Evolutionary conservation across 345 rosid genomes (phyloP).

Genomic region (Nephelium lappaceum): DNA sequence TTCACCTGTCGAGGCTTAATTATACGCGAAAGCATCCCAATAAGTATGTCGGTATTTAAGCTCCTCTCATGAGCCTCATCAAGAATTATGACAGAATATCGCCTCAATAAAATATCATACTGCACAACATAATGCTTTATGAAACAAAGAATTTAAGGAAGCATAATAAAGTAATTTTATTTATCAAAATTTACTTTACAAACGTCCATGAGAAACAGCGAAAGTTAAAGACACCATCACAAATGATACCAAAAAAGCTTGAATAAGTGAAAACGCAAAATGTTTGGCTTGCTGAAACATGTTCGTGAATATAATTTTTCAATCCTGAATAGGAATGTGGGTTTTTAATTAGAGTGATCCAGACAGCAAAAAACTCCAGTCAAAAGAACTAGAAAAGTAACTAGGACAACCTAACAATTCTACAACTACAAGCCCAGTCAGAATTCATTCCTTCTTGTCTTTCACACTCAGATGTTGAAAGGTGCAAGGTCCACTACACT

Average conservation of each 20-base stretch:
- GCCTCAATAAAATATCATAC: conserved; percentile 76
- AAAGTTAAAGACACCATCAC: background rate
- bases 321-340: background rate
- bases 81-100: conserved; percentile 81
- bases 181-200: background rate
- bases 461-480: background rate
- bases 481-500: background rate
- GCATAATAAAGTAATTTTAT: background rate
- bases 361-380: background rate
- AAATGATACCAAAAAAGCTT: background rate
- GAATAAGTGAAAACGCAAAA: background rate
- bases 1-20: conserved; percentile 75
- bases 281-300: background rate
- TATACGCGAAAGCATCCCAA: conserved; percentile 86
- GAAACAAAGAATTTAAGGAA: conserved; percentile 1
- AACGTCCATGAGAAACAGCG: background rate
- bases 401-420: background rate
- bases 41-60: conserved; percentile 92
- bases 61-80: conserved; percentile 98
- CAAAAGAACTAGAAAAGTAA: background rate
- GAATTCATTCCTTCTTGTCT: background rate
- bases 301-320: background rate
- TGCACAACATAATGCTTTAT: conserved; percentile 38
- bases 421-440: background rate
- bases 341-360: background rate